These are phyloP conservation scores for Colletotrichum lentis DNA, from an alignment of 2,329 filamentous ascomycete genomes.

Conservation along the genomic window DNA sequence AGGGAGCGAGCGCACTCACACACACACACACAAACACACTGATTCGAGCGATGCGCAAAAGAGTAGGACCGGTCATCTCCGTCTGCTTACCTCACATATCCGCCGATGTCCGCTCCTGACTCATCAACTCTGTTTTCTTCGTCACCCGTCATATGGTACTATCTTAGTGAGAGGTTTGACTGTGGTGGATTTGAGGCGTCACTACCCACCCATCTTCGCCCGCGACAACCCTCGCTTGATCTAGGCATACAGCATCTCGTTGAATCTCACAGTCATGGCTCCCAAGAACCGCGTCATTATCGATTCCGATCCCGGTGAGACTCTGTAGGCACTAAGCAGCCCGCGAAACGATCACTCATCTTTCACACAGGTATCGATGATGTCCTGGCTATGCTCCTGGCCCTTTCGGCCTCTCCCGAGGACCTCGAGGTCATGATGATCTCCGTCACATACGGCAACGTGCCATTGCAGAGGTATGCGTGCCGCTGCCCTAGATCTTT, in stretches of 20 bases:
- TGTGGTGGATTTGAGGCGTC: constrained; percentile 5
- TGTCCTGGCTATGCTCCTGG: constrained; percentile 85
- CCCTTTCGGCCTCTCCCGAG: constrained; percentile 80
- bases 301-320: constrained; percentile 86
- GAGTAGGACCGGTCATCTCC: constrained; percentile 25
- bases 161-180: constrained; percentile 1
- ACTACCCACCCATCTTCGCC: background rate
- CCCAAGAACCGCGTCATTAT: constrained; percentile 85
- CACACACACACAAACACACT: background rate
- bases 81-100: constrained; percentile 30
- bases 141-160: background rate
- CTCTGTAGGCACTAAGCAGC: background rate
- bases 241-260: background rate
- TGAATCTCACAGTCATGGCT: constrained; percentile 59
- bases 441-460: constrained; percentile 93
- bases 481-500: background rate
- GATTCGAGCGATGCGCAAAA: background rate
- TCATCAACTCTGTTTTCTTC: constrained; percentile 20
- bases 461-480: constrained; percentile 78
- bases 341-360: constrained; percentile 2
- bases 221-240: background rate
- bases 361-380: constrained; percentile 78
- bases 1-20: constrained; percentile 1
- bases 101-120: constrained; percentile 28
- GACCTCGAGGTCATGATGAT: constrained; percentile 87